Evolutionary conservation across 2,329 filamentous ascomycete species (phyloP).

Genomic region (Didymella keratinophila): DNA sequence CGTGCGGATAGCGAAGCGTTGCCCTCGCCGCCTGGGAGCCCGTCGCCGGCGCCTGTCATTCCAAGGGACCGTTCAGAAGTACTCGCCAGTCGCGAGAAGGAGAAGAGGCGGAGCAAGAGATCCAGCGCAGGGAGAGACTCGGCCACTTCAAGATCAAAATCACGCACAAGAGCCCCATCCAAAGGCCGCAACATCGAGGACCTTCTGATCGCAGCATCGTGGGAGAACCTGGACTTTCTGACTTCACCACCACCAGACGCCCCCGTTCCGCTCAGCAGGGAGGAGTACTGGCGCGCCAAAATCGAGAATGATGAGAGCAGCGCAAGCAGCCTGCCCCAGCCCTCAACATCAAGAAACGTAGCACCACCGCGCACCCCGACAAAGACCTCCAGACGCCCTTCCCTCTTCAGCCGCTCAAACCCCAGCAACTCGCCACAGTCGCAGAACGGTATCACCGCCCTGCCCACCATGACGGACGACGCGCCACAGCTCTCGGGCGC

Average conservation of each 20-base stretch:
- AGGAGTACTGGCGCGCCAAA: constrained; percentile 5
- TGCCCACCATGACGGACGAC: constrained; percentile 33
- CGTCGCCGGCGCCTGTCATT: constrained; percentile 23
- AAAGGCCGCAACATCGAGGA: constrained; percentile 26
- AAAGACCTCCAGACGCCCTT: constrained; percentile 23
- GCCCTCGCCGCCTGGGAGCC: constrained; percentile 12
- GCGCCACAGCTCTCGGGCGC: constrained; percentile 18
- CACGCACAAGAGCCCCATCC: constrained; percentile 19
- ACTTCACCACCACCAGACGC: constrained; percentile 31
- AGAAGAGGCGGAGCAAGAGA: constrained; percentile 23
- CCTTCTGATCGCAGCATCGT: constrained; percentile 24
- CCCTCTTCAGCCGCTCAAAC: constrained; percentile 14
- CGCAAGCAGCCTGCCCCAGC: constrained; percentile 2
- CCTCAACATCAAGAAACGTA: constrained; percentile 5
- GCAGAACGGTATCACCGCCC: constrained; percentile 39
- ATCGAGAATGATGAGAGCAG: constrained; percentile 4
- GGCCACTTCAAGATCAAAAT: constrained; percentile 6
- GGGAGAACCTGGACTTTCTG: constrained; percentile 35
- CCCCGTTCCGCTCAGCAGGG: constrained; percentile 12
- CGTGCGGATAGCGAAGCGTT: constrained; percentile 22
- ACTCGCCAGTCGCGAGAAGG: constrained; percentile 3
- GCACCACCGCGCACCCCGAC: constrained; percentile 17
- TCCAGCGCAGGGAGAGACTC: constrained; percentile 18
- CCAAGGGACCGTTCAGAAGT: constrained; percentile 17
- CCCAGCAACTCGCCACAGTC: constrained; percentile 24